phyloP scores from a whole-genome alignment of 495 filamentous ascomycete species.

The Pseudevernia furfuracea region DNA sequence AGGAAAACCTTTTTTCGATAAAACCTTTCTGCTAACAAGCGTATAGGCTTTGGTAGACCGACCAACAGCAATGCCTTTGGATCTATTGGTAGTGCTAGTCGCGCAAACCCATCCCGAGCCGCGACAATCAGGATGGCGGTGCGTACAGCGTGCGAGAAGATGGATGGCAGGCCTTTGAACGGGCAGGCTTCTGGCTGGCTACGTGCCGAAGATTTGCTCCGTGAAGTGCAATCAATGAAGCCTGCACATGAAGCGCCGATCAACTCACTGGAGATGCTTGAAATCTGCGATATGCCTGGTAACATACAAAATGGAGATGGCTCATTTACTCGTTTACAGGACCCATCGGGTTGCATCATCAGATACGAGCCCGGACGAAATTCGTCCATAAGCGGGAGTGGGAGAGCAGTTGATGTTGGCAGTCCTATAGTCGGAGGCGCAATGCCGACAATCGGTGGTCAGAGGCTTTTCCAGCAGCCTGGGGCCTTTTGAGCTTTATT shows the following conservation, averaged over 20 bases:
- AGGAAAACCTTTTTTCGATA: slow-evolving; percentile 20
- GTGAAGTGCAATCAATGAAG: slow-evolving; percentile 55
- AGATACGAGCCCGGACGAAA: slow-evolving; percentile 50
- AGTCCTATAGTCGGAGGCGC: slow-evolving; percentile 41
- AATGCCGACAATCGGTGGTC: slow-evolving; percentile 40
- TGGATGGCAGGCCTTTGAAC: slow-evolving; percentile 37
- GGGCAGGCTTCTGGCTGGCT: slow-evolving; percentile 50
- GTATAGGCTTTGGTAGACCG: slow-evolving; percentile 40
- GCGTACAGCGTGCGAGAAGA: slow-evolving; percentile 53
- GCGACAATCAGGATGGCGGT: slow-evolving; percentile 50
- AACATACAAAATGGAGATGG: slow-evolving; percentile 83
- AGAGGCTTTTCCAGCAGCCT: slow-evolving; percentile 24
- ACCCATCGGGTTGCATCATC: slow-evolving; percentile 45
- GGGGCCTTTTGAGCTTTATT: slow-evolving; percentile 19
- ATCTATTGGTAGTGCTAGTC: slow-evolving; percentile 35
- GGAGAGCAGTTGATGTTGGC: slow-evolving; percentile 45
- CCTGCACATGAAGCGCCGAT: slow-evolving; percentile 50
- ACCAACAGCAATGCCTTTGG: slow-evolving; percentile 46
- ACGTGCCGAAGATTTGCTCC: slow-evolving; percentile 55
- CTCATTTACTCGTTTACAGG: slow-evolving; percentile 55
- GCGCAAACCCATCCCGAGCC: slow-evolving; percentile 44
- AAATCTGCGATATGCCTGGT: slow-evolving; percentile 86
- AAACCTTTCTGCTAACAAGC: slow-evolving; percentile 25
- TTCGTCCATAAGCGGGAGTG: slow-evolving; percentile 35
- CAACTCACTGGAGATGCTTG: slow-evolving; percentile 65